A percentile compares a stretch with the other conserved stretches of the same genome.
These are phyloP conservation scores for Aspergillus pseudoviridinutans DNA, from an alignment of 2,329 filamentous ascomycete genomes.

Conservation along the genomic window DNA sequence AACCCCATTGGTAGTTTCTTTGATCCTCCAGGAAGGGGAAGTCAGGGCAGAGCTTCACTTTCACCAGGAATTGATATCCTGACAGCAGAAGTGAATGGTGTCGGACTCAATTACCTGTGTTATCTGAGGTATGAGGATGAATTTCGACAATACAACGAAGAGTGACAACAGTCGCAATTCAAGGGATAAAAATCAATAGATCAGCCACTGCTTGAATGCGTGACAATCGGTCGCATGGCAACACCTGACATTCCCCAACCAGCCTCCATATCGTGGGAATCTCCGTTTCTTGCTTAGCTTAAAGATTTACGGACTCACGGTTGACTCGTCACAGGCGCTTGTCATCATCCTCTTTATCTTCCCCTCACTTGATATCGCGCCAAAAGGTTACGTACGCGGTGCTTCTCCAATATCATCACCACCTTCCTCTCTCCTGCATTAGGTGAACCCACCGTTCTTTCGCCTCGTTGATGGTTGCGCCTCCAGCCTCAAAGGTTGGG, in stretches of 20 bases:
- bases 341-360: constrained; percentile 8
- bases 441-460: neutral
- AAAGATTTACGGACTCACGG: constrained; percentile 6
- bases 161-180: neutral
- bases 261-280: constrained; percentile 3
- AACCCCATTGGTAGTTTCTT: neutral
- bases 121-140: neutral
- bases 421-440: neutral
- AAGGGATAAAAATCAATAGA: neutral
- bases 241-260: neutral
- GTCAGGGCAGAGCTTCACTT: neutral
- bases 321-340: constrained; percentile 19
- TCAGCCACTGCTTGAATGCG: neutral
- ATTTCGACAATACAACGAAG: neutral
- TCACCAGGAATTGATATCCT: neutral
- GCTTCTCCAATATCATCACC: neutral
- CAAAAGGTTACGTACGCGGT: neutral
- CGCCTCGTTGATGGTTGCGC: neutral
- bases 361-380: constrained; percentile 8
- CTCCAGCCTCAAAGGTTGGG: neutral
- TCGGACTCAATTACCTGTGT: neutral
- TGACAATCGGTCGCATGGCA: neutral
- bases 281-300: constrained; percentile 13
- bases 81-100: neutral
- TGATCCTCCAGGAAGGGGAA: neutral